Evolutionary conservation across 208 protist genomes (phyloP), one percentile per base, ranked within the genome.

Genomic region (Acanthamoeba divionensis): DNA sequence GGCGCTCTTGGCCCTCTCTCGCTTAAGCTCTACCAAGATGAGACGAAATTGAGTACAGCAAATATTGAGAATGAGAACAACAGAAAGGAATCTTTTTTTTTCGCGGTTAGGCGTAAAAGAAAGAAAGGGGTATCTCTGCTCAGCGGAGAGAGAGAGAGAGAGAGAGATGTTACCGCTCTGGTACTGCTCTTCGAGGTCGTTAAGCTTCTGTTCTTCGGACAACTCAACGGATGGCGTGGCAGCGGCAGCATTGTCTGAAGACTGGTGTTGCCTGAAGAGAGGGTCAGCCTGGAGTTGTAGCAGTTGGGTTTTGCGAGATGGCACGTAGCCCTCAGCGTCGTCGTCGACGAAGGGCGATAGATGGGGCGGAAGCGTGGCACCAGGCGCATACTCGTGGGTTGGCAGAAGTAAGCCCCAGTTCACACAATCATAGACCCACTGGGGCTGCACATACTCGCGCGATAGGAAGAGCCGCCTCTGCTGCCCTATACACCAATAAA

Each of bases 401-500:
- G 66, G 21, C 21, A 92, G 73, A n/a, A 93, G 69, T 13, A 86
- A 48, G 55, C 31, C 15, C 21, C 96, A 95, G 94, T 99, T 99
- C 73, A 98, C 92, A 93, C 96, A 98, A 94, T 99, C 98, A 88
- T 97, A 98, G 52, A 99, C 92, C 93, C 98, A 99, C 94, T 99
- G 98, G 55, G 98, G 98, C 95, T 98, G 97, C 52, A 98, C 93
- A 91, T 98, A 98, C 90, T 97, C 96, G 26, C 60, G 1, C 21
- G 10, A 21, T 18, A 85, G 41, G 10, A 87, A 38, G 29, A 26
- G 57, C 50, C 7, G 73, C 73, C 57, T 50, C 52, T 18, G 38
- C n/a, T n/a, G n/a, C n/a, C n/a, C n/a, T 57, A 26, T 10, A 52
- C 36, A 97, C 91, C n/a, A n/a, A n/a, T n/a, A n/a, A n/a, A 26